These are phyloP conservation scores for Olyra latifolia DNA, from an alignment of 176 grass and related monocot species.

Conservation along the genomic window DNA sequence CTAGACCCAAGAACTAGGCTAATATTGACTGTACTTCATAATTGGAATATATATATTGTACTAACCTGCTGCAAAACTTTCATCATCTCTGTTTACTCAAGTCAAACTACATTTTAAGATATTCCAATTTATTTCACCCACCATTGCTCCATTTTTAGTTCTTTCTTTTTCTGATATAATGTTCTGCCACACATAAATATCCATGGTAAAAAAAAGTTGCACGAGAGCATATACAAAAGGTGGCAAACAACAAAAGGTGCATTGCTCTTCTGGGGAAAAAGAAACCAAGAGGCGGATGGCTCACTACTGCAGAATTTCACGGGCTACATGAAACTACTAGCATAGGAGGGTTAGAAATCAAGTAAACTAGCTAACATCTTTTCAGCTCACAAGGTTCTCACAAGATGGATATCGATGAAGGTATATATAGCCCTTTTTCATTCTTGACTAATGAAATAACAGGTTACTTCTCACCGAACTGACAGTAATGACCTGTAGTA, in stretches of 20 bases:
- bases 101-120: background rate
- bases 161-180: background rate
- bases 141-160: background rate
- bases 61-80: background rate
- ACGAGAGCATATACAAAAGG: background rate
- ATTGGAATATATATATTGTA: too few species aligned
- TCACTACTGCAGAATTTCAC: background rate
- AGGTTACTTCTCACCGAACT: slow-evolving; percentile 14
- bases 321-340: background rate
- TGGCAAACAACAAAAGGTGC: too few species aligned
- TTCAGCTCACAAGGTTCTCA: background rate
- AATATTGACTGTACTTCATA: too few species aligned
- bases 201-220: background rate
- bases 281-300: background rate
- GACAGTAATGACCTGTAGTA: background rate
- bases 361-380: background rate
- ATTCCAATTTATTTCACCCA: background rate
- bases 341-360: background rate
- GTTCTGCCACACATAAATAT: background rate
- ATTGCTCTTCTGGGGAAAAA: background rate
- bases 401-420: background rate
- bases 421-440: background rate
- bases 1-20: too few species aligned
- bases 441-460: slow-evolving; percentile 1
- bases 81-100: background rate